Evolutionary conservation across 2,329 filamentous ascomycete species (phyloP).

Genomic region (Aspergillus melleus): DNA sequence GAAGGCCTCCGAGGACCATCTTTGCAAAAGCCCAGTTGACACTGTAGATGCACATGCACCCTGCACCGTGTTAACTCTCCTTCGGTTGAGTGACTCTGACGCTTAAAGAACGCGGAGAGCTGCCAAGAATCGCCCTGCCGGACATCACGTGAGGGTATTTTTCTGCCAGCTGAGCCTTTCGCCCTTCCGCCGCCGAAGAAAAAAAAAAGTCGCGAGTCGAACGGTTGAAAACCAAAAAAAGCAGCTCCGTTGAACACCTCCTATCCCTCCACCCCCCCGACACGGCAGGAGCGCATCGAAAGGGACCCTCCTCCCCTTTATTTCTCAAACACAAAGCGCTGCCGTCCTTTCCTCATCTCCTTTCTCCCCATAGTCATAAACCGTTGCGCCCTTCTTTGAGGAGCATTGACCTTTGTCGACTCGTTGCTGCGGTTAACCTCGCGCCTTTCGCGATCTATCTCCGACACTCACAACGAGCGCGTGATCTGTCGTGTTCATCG

Average conservation of each 20-base stretch:
- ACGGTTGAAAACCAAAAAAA: conserved; percentile 12
- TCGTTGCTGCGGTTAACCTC: conserved; percentile 4
- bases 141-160: conserved; percentile 21
- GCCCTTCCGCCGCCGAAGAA: conserved; percentile 7
- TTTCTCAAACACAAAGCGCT: background rate
- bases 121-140: conserved; percentile 17
- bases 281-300: conserved; percentile 15
- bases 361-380: background rate
- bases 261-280: conserved; percentile 1
- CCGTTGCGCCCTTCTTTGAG: background rate
- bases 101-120: background rate
- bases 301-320: conserved; percentile 6
- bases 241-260: conserved; percentile 11
- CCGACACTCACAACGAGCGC: conserved; percentile 12
- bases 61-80: too few relatives aligned
- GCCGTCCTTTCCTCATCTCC: background rate
- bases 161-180: conserved; percentile 15
- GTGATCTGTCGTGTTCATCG: conserved; percentile 9
- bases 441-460: conserved; percentile 19
- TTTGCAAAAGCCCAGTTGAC: too few relatives aligned
- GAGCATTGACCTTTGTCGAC: conserved; percentile 1
- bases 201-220: conserved; percentile 17
- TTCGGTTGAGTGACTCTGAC: too few relatives aligned
- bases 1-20: too few relatives aligned
- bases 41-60: too few relatives aligned